Conservation (phyloP, 805 yeast species). For the Candida piceae region DNA sequence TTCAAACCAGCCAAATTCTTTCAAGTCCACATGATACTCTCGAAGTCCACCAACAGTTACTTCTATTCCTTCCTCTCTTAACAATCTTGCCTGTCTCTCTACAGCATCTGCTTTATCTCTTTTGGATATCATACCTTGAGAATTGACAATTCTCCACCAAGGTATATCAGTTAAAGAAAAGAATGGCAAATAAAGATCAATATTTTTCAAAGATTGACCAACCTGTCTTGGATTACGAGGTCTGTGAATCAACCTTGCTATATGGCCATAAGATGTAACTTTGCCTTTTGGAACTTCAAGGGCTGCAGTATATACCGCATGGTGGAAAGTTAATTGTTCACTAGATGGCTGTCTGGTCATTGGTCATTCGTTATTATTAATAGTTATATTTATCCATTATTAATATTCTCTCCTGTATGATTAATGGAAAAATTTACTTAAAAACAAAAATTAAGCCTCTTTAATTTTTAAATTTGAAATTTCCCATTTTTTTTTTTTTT, state of each 20-base stretch:
- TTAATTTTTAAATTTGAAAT: no score
- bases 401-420: no score
- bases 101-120: conserved; percentile 40
- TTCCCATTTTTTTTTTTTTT: no score
- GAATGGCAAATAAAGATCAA: conserved; percentile 25
- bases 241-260: conserved; percentile 55
- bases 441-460: no score
- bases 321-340: conserved; percentile 39
- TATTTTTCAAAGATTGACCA: conserved; percentile 61
- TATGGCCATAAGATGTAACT: conserved; percentile 71
- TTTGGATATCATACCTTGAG: conserved; percentile 59
- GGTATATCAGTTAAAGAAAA: conserved; percentile 42
- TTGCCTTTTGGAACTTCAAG: conserved; percentile 53
- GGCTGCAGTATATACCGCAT: conserved; percentile 53
- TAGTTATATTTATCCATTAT: no score
- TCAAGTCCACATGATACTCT: conserved; percentile 36
- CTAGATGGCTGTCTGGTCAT: conserved; percentile 39
- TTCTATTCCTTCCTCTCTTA: conserved; percentile 46
- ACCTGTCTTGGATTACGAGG: conserved; percentile 73
- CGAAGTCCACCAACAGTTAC: conserved; percentile 25
- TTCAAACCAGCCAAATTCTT: conserved; percentile 68
- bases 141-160: conserved; percentile 75
- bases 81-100: conserved; percentile 38
- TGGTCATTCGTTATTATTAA: conserved; percentile 7
- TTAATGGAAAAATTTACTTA: no score